Evolutionary conservation across 306 rosid species (phyloP).

Genomic region (Cicer pinnatifidum): DNA sequence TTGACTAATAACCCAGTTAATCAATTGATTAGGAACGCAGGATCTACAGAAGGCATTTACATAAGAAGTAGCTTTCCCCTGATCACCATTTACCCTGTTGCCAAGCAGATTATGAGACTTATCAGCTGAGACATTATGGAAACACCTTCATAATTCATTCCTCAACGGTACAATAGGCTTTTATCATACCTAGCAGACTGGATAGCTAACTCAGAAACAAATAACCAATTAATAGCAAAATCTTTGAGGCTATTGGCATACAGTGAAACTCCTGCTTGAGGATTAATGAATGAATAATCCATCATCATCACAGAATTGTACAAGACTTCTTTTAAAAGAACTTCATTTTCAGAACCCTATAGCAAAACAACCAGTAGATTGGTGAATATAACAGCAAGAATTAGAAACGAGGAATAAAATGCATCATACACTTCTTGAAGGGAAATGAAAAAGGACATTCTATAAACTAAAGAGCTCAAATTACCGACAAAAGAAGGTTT

Average conservation of each 20-base stretch:
- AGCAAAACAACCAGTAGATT: constrained; percentile 41
- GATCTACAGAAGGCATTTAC: constrained; percentile 64
- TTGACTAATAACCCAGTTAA: constrained; percentile 67
- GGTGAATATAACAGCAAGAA: constrained; percentile 31
- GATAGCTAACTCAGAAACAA: constrained; percentile 66
- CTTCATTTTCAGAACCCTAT: constrained; percentile 62
- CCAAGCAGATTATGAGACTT: constrained; percentile 48
- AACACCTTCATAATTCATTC: constrained; percentile 17
- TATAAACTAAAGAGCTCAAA: constrained; percentile 31
- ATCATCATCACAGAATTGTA: constrained; percentile 57
- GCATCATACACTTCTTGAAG: constrained; percentile 25
- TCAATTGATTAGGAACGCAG: constrained; percentile 66
- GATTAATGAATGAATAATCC: constrained; percentile 60
- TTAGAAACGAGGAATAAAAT: not conserved
- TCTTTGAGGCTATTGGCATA: constrained; percentile 56
- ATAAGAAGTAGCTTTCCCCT: constrained; percentile 61
- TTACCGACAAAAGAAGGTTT: constrained; percentile 38
- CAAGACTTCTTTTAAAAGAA: constrained; percentile 60
- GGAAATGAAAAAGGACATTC: constrained; percentile 23
- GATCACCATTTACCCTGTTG: constrained; percentile 68
- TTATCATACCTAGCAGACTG: constrained; percentile 66
- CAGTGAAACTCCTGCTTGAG: constrained; percentile 48
- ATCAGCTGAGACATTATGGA: constrained; percentile 43
- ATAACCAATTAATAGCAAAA: constrained; percentile 68
- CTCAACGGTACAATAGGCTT: constrained; percentile 39